Evolutionary conservation across 2,329 filamentous ascomycete species (phyloP), one percentile per base, ranked within the genome.

Genomic region (Penicillium sp.): DNA sequence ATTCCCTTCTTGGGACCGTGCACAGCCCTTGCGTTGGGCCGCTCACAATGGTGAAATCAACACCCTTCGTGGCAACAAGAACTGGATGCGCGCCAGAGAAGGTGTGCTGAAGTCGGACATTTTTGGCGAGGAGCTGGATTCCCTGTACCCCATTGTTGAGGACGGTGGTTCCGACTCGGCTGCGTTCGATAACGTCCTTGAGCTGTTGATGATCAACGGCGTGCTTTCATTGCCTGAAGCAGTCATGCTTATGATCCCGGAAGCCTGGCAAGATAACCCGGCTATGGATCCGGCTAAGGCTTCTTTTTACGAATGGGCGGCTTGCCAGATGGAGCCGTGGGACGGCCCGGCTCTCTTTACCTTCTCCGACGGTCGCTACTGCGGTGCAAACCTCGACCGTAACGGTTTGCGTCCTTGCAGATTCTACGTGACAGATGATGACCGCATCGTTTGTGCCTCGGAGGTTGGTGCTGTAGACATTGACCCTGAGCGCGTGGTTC

Each of bases 41-140:
- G 91, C 91, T 64, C 91, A 97, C 77, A 97, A 97, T 70, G 91
- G 91, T 77, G 91, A 97, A 75, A 97, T 97, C 68, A 97, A 97
- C 72, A 97, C 91, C 1, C 76, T 97, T 54, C 86, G 91, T 67
- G 91, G 91, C 53, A 97, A 97, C 77, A 97, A 97, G 79, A 97
- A 97, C 74, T 97, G 91, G 91, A 97, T 97, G 91, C 85, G 90
- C 61, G 91, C 91, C 54, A 84, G 91, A 65, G 91, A 97, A 74
- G 91, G 91, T 71, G 84, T 95, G 57, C 87, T 97, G 80, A 86
- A 88, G 67, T 97, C 91, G 2, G 84, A 90, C 57, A 77, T 95
- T 48, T 97, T 97, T 67, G 88, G 88, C 56, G 88, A 95, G 26
- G 90, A 96, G 64, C 82, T 97, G 13, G 89, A 96, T 70, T 74